Conservation (phyloP, 441 rosid species). For the Rhodomyrtus psidioides region DNA sequence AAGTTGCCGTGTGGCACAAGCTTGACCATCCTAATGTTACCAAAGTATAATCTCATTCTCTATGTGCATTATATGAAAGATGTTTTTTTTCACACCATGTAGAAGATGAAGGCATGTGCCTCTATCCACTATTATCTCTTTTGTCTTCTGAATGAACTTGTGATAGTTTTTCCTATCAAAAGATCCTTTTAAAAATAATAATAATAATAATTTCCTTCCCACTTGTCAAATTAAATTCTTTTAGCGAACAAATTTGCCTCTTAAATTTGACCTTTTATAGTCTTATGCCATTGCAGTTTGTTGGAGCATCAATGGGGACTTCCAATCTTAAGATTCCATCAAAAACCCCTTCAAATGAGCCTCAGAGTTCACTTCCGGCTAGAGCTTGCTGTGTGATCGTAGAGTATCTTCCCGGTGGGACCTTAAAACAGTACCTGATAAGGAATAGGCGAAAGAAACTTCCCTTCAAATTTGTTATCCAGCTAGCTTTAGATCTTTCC, state of each 20-base stretch:
- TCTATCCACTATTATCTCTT: background rate
- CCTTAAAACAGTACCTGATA: conserved; percentile 61
- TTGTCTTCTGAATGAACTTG: background rate
- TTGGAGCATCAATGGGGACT: conserved; percentile 65
- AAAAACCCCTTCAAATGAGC: conserved; percentile 23
- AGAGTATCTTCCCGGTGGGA: conserved; percentile 76
- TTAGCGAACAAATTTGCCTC: background rate
- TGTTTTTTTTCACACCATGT: background rate
- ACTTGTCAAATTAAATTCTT: background rate
- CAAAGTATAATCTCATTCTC: conserved; percentile 29
- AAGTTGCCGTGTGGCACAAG: conserved; percentile 96
- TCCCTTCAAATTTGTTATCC: conserved; percentile 55
- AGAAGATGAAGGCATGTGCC: background rate
- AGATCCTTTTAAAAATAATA: background rate
- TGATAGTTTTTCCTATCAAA: background rate
- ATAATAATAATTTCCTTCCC: background rate
- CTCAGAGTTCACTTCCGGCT: conserved; percentile 35
- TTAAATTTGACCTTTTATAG: background rate
- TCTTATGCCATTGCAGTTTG: conserved; percentile 1
- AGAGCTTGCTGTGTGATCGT: conserved; percentile 84
- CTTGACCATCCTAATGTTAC: conserved; percentile 90
- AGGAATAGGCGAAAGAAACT: conserved; percentile 65
- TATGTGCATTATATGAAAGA: background rate
- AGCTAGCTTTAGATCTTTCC: conserved; percentile 79
- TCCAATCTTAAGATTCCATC: conserved; percentile 65